Percentiles rank a stretch among this genome's conserved stretches.
Evolutionary conservation across 768 basidiomycete species (phyloP).

Genomic region (Brasilioporus rufonigricans): DNA sequence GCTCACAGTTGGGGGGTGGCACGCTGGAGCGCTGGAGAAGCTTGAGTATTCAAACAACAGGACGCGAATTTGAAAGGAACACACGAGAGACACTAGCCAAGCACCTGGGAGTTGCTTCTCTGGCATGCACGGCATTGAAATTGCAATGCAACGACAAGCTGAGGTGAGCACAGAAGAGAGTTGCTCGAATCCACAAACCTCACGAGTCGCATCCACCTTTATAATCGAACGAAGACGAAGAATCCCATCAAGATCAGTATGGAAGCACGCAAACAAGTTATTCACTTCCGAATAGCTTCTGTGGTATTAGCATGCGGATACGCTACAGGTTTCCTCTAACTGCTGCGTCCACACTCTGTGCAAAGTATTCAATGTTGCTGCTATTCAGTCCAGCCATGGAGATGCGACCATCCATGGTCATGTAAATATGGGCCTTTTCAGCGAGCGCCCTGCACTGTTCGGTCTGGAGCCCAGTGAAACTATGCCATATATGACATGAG

Average conservation of each 20-base stretch:
- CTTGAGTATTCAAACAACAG: neutral
- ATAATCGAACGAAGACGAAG: conserved; percentile 16
- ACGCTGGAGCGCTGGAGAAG: neutral
- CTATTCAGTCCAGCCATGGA: conserved; percentile 91
- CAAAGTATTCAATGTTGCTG: conserved; percentile 86
- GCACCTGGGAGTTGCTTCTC: conserved; percentile 22
- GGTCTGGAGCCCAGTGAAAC: conserved; percentile 83
- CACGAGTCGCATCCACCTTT: conserved; percentile 7
- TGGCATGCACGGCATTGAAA: conserved; percentile 17
- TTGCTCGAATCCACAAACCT: conserved; percentile 15
- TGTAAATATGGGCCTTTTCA: conserved; percentile 87
- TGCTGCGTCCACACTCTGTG: conserved; percentile 78
- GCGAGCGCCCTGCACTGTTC: conserved; percentile 80
- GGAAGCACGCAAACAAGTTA: conserved; percentile 18
- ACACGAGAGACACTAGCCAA: conserved; percentile 23
- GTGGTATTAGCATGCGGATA: conserved; percentile 17
- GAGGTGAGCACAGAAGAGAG: neutral
- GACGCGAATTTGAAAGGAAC: conserved; percentile 7
- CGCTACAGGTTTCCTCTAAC: conserved; percentile 72
- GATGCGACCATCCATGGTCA: conserved; percentile 92
- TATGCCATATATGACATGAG: conserved; percentile 26
- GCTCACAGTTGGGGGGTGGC: neutral
- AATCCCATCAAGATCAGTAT: conserved; percentile 23
- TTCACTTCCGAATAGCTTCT: conserved; percentile 25
- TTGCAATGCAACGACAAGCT: conserved; percentile 17